Percentiles rank a stretch among this genome's conserved stretches.
Evolutionary conservation across 1,139 yeast species (phyloP).

Genomic region (Yamadazyma pseudoaaseri): DNA sequence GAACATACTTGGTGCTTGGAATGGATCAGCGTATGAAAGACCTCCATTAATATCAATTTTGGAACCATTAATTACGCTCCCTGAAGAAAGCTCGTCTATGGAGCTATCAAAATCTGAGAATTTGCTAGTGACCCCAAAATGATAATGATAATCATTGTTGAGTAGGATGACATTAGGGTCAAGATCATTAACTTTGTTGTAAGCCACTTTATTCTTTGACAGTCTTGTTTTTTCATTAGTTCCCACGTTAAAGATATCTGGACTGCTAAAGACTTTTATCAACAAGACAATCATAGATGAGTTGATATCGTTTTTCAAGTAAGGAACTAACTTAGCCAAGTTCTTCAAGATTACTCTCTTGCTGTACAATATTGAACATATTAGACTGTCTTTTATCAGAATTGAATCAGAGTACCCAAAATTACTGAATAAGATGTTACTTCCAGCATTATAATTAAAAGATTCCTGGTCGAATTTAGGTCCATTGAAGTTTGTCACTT

Average conservation of each 20-base stretch:
- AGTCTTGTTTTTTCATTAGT: constrained; percentile 23
- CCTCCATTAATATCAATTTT: constrained; percentile 13
- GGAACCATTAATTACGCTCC: constrained; percentile 5
- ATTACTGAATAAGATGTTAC: constrained; percentile 32
- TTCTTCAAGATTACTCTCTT: constrained; percentile 36
- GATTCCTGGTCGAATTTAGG: constrained; percentile 27
- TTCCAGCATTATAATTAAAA: constrained; percentile 30
- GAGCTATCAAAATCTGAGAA: constrained; percentile 19
- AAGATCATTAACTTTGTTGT: constrained; percentile 22
- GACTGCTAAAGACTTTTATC: constrained; percentile 39
- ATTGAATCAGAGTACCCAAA: constrained; percentile 21
- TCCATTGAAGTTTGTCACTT: constrained; percentile 32
- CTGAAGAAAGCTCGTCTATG: constrained; percentile 23
- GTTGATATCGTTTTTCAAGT: constrained; percentile 37
- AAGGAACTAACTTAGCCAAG: constrained; percentile 28
- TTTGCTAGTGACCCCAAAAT: constrained; percentile 43
- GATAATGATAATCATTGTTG: constrained; percentile 34
- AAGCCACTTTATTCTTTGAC: constrained; percentile 17
- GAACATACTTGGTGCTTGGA: constrained; percentile 6
- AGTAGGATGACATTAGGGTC: constrained; percentile 23
- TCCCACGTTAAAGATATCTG: constrained; percentile 33
- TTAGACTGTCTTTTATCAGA: constrained; percentile 27
- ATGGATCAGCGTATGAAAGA: constrained; percentile 17
- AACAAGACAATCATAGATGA: constrained; percentile 42
- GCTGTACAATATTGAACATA: constrained; percentile 33